Base-by-base conservation (phyloP, 345 rosid genomes). In the Gossypium bickii region DNA sequence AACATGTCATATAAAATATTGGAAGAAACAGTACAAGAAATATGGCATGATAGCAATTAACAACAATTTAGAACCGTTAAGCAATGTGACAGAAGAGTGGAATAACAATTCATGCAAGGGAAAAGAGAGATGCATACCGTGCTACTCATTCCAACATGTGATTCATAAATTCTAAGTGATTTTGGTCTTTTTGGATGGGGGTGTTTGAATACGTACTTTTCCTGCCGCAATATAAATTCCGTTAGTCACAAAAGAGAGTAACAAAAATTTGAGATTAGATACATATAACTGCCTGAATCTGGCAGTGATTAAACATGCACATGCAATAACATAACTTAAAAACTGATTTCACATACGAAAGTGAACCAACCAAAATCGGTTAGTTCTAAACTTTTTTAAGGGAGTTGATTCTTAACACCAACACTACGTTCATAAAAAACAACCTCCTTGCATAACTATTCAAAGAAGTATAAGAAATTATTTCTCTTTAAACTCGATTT, bases 81-180 rank as follows among this genome's bases (percentile, higher is more conserved):
- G 18, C 55, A 57, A 8, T 9, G 24, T 65, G 13, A 45, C 22
- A 25, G 45, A 15, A 61, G 25, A 15, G 20, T 38, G 12, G 2
- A 67, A 41, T 48, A 55, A 74, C 15, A 58, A 57, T 38, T 58
- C 17, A 76, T n/a, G 51, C 67, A 49, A 73, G 73, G 71, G 45
- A 41, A 76, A 80, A 74, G 62, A 38, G 67, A 80, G 88, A 81
- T 67, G 64, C 89, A 70, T 55, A 94, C 98, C 85, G 84, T 86
- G 86, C 97, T 94, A 83, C 98, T 94, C 98, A 94, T 94, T 78
- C 98, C 98, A 38, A 94, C 93, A 84, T 94, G 98, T 51, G 97
- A 81, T 85, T 94, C 98, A 62, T 94, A 94, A 71, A 94, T 90
- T 80, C 98, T 88, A 55, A 94, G 90, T 53, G 97, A 90, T 73